phyloP scores from a whole-genome alignment of 2,329 filamentous ascomycete genomes.

The Tricladium varicosporioides region DNA sequence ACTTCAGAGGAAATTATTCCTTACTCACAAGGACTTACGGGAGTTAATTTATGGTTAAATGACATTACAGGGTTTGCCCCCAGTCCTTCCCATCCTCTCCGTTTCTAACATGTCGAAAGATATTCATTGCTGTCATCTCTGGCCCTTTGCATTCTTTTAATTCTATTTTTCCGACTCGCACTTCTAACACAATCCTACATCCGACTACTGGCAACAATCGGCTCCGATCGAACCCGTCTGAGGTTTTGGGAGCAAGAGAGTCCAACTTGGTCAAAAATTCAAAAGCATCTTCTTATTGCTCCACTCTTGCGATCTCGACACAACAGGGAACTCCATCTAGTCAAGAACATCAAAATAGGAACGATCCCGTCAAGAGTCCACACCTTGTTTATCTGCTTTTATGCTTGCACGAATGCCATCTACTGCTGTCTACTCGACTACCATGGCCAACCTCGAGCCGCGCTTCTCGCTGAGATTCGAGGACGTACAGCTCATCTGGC shows the following conservation, averaged over 20 bases:
- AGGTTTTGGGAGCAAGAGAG: conserved; percentile 2
- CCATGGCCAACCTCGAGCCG: conserved; percentile 41
- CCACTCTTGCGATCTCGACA: conserved; percentile 73
- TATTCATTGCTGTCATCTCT: conserved; percentile 5
- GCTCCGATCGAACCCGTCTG: conserved; percentile 5
- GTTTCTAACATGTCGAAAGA: neutral
- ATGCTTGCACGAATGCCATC: conserved; percentile 66
- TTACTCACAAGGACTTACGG: conserved; percentile 15
- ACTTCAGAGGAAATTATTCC: conserved; percentile 8
- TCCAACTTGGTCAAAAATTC: conserved; percentile 48
- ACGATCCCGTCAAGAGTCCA: conserved; percentile 76
- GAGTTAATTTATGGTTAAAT: conserved; percentile 16
- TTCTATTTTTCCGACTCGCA: conserved; percentile 4
- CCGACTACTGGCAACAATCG: conserved; percentile 7
- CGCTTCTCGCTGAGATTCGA: conserved; percentile 45
- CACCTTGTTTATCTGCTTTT: conserved; percentile 62
- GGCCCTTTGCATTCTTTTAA: conserved; percentile 1
- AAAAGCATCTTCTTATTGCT: conserved; percentile 63
- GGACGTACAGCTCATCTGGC: conserved; percentile 68
- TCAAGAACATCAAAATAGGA: conserved; percentile 63
- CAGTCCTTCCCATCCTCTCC: neutral
- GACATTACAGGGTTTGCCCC: conserved; percentile 6
- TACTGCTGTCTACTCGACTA: conserved; percentile 67
- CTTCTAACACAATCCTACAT: neutral
- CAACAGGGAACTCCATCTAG: conserved; percentile 69